phyloP scores from a whole-genome alignment of 805 yeast species.

The Candida insectorum region DNA sequence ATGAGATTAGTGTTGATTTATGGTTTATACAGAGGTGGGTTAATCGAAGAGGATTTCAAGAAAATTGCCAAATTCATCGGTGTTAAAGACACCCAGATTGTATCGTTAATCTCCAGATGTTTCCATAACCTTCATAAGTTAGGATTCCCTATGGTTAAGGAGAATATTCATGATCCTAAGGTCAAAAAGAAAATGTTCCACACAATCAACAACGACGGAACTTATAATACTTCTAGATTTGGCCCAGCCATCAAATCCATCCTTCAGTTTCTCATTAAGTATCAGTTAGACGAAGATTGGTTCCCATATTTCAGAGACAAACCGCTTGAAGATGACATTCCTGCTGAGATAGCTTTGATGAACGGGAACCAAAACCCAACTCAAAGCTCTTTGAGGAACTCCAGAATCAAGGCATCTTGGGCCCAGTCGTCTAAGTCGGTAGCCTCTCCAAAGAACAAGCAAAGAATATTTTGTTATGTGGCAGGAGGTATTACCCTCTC shows the following conservation, averaged over 20 bases:
- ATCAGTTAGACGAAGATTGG: constrained; percentile 50
- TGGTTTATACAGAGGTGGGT: constrained; percentile 77
- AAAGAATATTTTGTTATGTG: constrained; percentile 72
- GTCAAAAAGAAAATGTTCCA: constrained; percentile 53
- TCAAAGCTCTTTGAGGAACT: constrained; percentile 56
- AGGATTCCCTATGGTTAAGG: constrained; percentile 55
- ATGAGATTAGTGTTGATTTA: constrained; percentile 72
- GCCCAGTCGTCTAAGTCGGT: constrained; percentile 39
- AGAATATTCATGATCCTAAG: constrained; percentile 36
- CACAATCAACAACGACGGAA: constrained; percentile 49
- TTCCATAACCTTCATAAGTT: constrained; percentile 42
- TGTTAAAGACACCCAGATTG: constrained; percentile 43
- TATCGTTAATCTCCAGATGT: constrained; percentile 54
- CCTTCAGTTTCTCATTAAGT: constrained; percentile 47
- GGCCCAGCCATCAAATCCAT: constrained; percentile 66
- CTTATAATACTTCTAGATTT: constrained; percentile 67
- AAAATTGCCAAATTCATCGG: constrained; percentile 62
- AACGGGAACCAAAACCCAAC: constrained; percentile 6
- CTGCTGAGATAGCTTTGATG: constrained; percentile 15
- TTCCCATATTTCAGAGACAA: constrained; percentile 78
- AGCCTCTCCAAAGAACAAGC: constrained; percentile 33
- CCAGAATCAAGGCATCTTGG: constrained; percentile 76
- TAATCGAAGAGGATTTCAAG: constrained; percentile 66
- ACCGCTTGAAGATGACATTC: constrained; percentile 52
- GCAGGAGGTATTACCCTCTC: constrained; percentile 89